phyloP scores from a whole-genome alignment of 139 green algal species.

The Auxenochlorella pyrenoidosa region DNA sequence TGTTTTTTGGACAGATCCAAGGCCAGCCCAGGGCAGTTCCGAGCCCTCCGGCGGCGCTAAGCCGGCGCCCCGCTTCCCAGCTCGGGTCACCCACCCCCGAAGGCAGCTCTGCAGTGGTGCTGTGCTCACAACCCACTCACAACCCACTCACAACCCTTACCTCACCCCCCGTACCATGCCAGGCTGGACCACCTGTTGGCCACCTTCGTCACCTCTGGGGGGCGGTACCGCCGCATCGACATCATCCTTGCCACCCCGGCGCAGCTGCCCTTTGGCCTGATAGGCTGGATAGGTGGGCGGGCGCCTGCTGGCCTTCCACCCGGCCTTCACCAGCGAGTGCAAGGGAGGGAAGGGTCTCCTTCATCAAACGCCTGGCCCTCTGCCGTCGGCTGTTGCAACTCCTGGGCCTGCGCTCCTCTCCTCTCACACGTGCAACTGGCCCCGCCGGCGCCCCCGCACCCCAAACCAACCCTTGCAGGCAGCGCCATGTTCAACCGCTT shows the following conservation, averaged over 20 bases:
- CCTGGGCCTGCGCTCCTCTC: not conserved
- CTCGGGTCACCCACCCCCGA: too few species aligned
- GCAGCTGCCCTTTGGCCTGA: constrained; percentile 45
- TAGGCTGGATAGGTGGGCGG: constrained; percentile 47
- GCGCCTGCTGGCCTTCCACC: not conserved
- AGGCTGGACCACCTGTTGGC: constrained; percentile 61
- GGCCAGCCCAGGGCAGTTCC: too few species aligned
- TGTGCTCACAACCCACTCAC: too few species aligned
- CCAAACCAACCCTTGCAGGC: not conserved
- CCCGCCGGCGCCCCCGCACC: not conserved
- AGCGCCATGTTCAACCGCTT: constrained; percentile 45
- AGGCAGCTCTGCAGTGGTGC: too few species aligned
- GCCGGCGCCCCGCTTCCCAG: too few species aligned
- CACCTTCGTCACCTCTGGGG: constrained; percentile 38
- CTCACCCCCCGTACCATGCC: not conserved
- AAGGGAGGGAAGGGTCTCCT: too few species aligned
- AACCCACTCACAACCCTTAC: too few species aligned
- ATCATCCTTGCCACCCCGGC: constrained; percentile 46
- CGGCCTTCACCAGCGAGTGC: too few species aligned
- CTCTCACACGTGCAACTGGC: not conserved
- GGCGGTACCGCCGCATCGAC: constrained; percentile 51
- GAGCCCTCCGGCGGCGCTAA: too few species aligned
- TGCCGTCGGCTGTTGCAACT: not conserved
- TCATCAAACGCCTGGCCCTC: not conserved
- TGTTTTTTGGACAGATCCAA: too few species aligned